Evolutionary conservation across 192 early-diverging fungal species (phyloP).

Genomic region (Rhizophagus prolifer): DNA sequence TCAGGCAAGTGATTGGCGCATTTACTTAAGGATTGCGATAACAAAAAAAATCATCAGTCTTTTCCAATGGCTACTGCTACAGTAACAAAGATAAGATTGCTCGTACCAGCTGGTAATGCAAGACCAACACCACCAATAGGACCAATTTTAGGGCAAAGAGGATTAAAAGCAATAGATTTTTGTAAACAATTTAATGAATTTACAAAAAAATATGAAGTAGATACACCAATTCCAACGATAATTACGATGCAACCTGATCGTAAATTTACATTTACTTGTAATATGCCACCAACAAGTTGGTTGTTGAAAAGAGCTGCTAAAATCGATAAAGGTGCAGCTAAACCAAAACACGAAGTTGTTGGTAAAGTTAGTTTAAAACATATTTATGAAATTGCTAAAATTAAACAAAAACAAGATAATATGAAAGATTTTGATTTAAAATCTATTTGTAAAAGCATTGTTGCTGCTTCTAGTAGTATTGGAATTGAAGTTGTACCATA

Average conservation of each 20-base stretch:
- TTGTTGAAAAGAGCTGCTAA: constrained; percentile 86
- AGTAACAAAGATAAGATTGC: background rate
- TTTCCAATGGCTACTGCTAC: background rate
- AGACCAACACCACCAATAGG: constrained; percentile 92
- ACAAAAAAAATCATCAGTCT: too few relatives aligned
- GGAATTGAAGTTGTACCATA: constrained; percentile 81
- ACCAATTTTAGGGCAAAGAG: constrained; percentile 92
- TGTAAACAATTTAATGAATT: constrained; percentile 97
- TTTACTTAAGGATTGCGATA: too few relatives aligned
- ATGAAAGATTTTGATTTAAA: constrained; percentile 69
- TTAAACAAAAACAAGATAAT: constrained; percentile 81
- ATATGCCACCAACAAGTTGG: constrained; percentile 86
- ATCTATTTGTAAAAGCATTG: constrained; percentile 69
- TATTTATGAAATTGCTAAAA: constrained; percentile 90
- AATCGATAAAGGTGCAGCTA: constrained; percentile 80
- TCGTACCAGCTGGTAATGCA: constrained; percentile 81
- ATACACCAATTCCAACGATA: constrained; percentile 80
- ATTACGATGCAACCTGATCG: constrained; percentile 90
- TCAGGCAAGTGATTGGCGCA: too few relatives aligned
- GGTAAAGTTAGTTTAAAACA: constrained; percentile 90
- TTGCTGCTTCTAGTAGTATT: constrained; percentile 76
- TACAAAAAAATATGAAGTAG: constrained; percentile 78
- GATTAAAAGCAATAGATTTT: constrained; percentile 98
- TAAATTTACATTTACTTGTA: constrained; percentile 86
- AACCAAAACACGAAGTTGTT: constrained; percentile 71